These are phyloP conservation scores for Cercospora brassicicola DNA, from an alignment of 2,329 filamentous ascomycete species.

Conservation along the genomic window DNA sequence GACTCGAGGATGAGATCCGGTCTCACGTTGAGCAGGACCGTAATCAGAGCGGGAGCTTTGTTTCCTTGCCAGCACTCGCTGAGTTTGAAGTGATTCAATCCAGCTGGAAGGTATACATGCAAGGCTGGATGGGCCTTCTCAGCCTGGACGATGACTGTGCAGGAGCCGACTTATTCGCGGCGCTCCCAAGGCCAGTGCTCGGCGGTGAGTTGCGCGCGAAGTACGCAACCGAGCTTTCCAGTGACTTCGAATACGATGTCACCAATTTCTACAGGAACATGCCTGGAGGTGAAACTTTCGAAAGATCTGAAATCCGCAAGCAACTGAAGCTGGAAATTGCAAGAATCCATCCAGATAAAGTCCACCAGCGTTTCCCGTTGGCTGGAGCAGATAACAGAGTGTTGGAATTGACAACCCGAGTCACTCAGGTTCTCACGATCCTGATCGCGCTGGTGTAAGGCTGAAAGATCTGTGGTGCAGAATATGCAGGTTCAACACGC, in stretches of 20 bases:
- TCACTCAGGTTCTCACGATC: slow-evolving; percentile 11
- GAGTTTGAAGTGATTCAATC: slow-evolving; percentile 1
- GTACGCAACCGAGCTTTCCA: neutral
- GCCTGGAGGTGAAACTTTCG: neutral
- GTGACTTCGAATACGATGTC: slow-evolving; percentile 7
- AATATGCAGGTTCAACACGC: neutral
- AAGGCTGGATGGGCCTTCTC: slow-evolving; percentile 7
- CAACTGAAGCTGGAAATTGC: slow-evolving; percentile 9
- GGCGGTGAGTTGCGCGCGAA: neutral
- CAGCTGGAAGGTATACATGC: slow-evolving; percentile 9
- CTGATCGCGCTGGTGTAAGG: slow-evolving; percentile 7
- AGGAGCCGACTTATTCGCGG: neutral
- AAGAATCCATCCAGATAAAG: slow-evolving; percentile 10
- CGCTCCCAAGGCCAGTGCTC: slow-evolving; percentile 5
- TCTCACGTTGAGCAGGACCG: neutral
- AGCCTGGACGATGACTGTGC: neutral
- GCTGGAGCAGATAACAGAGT: neutral
- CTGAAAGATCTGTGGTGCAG: neutral
- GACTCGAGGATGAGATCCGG: slow-evolving; percentile 9
- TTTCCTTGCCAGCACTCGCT: neutral
- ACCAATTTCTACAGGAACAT: slow-evolving; percentile 12
- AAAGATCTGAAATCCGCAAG: neutral
- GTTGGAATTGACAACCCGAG: slow-evolving; percentile 3
- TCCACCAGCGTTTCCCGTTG: slow-evolving; percentile 2
- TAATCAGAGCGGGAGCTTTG: neutral